Evolutionary conservation across 345 rosid species (phyloP), one percentile per base, ranked within the genome.

Genomic region (Linum usitatissimum): DNA sequence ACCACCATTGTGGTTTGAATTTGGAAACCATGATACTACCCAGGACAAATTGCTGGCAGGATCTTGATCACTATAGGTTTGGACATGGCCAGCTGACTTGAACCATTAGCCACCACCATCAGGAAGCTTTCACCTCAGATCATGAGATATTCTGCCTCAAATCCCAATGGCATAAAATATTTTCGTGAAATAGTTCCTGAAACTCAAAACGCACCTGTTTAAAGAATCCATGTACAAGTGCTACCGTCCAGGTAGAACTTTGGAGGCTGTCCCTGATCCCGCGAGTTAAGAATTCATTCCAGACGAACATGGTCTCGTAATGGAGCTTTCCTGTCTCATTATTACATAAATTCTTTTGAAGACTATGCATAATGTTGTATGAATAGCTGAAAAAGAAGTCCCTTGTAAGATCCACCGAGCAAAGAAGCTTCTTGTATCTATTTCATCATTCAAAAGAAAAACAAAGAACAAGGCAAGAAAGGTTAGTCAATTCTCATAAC

Each of bases 341-440:
- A 45, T 70, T 65, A 61, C 73, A 64, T 53, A 90, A 76, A 71
- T 90, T 93, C 72, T 74, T 87, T 76, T 93, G 99, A 61, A 93
- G 94, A 61, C 91, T 80, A 74, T 82, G 82, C 94, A 86, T 93
- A 62, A 81, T 64, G 74, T 83, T 72, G 71, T 87, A 93, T 58
- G 99, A 83, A 74, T 93, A 93, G 88, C 99, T 93, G 80, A 84
- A 93, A 83, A 84, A 87, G 91, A 87, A 93, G 85, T 93, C 97
- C 87, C 83, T 89, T 59, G 87, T 79, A 70, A 93, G 97, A 81
- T 93, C 97, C 69, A 93, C 87, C 42, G 80, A 70, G 87, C 90
- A 75, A 57, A 93, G 90, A 63, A 93, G 97, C 86, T 86, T 89
- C 91, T 89, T 93, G 91, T 90, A 93, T 85, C 99, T 90, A 82